These are phyloP conservation scores for Phytophthora citrophthora DNA, from an alignment of 352 stramenopile genomes.

Conservation along the genomic window DNA sequence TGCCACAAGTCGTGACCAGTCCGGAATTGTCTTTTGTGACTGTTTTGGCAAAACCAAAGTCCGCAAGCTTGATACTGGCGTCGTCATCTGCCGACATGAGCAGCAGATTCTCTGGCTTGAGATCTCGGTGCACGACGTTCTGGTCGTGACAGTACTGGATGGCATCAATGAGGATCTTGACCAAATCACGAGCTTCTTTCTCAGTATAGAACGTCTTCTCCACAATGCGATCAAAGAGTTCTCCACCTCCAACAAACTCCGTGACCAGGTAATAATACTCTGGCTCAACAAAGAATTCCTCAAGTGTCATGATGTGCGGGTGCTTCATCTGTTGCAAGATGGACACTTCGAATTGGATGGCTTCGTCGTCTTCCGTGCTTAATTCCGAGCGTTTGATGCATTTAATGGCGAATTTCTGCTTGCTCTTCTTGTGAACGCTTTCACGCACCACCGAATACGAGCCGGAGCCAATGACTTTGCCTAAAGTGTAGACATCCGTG, in stretches of 20 bases:
- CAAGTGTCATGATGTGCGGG: conserved; percentile 90
- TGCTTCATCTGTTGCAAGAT: conserved; percentile 90
- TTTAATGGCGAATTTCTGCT: conserved; percentile 91
- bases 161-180: conserved; percentile 78
- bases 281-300: conserved; percentile 91
- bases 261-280: conserved; percentile 92
- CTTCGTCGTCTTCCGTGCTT: conserved; percentile 77
- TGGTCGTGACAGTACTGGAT: conserved; percentile 91
- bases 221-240: conserved; percentile 92
- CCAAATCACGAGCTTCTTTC: conserved; percentile 82
- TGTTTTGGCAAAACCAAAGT: conserved; percentile 94
- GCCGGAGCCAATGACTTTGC: conserved; percentile 87
- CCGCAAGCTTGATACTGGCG: conserved; percentile 90
- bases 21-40: conserved; percentile 64
- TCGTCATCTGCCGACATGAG: conserved; percentile 85
- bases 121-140: conserved; percentile 83
- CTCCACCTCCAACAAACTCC: conserved; percentile 85
- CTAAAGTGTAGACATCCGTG: conserved; percentile 75
- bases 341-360: conserved; percentile 76
- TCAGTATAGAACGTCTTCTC: conserved; percentile 90
- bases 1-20: conserved; percentile 79
- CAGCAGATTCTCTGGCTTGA: conserved; percentile 91
- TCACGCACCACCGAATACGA: conserved; percentile 92
- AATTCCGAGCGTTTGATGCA: conserved; percentile 85
- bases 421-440: conserved; percentile 77